Conservation (phyloP, 2,329 filamentous ascomycete species). For the Fusarium oxysporum region DNA sequence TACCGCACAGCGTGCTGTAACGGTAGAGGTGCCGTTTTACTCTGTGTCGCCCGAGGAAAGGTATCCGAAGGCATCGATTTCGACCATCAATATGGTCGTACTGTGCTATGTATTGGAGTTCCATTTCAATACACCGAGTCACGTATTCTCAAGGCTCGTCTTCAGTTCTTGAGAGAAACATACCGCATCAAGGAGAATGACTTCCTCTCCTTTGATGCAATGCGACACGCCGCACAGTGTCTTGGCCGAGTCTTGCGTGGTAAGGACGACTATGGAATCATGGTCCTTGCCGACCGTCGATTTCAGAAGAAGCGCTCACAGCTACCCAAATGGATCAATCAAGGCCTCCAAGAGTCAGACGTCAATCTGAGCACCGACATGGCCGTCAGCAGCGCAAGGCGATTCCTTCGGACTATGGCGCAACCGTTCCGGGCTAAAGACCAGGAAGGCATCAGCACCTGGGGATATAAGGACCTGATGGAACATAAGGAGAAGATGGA, state of each 20-base stretch:
- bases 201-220: conserved; percentile 97
- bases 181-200: conserved; percentile 98
- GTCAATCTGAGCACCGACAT: conserved; percentile 95
- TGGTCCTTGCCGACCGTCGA: conserved; percentile 94
- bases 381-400: conserved; percentile 88
- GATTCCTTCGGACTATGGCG: conserved; percentile 91
- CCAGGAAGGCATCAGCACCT: conserved; percentile 93
- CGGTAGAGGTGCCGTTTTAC: conserved; percentile 88
- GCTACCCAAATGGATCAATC: conserved; percentile 96
- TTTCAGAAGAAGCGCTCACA: conserved; percentile 93
- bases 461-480: conserved; percentile 84
- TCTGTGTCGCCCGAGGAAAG: conserved; percentile 96
- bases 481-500: conserved; percentile 81
- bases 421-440: conserved; percentile 86
- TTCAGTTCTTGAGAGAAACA: conserved; percentile 96
- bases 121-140: conserved; percentile 99
- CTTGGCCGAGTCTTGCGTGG: conserved; percentile 92
- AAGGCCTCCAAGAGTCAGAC: conserved; percentile 85
- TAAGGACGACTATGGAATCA: conserved; percentile 99
- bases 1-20: conserved; percentile 98
- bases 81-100: conserved; percentile 96
- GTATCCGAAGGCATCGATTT: conserved; percentile 99
- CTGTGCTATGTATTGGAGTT: conserved; percentile 95
- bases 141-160: conserved; percentile 91
- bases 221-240: conserved; percentile 98